phyloP scores from a whole-genome alignment of 768 basidiomycete species.

The Leucocoprinus sp. region DNA sequence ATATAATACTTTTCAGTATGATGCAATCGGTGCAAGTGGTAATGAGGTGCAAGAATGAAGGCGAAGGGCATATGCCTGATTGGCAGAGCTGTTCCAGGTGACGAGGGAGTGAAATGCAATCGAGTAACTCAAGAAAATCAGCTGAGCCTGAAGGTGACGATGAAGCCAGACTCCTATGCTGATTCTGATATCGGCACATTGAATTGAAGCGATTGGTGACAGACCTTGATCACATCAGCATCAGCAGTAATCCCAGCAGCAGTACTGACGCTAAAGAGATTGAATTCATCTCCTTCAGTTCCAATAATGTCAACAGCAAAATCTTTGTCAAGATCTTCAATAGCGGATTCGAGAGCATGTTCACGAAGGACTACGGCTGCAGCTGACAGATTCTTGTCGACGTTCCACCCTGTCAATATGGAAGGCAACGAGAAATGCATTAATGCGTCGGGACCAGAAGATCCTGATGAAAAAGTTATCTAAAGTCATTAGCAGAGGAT shows the following conservation, averaged over 20 bases:
- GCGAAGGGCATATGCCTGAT: conserved; percentile 73
- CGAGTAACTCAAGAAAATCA: conserved; percentile 81
- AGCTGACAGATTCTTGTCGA: conserved; percentile 68
- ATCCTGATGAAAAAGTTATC: conserved; percentile 54
- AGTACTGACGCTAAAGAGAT: conserved; percentile 96
- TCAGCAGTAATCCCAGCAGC: conserved; percentile 91
- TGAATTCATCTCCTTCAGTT: conserved; percentile 91
- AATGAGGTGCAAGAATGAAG: conserved; percentile 91
- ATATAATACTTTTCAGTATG: conserved; percentile 77
- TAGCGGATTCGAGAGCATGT: conserved; percentile 55
- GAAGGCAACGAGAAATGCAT: conserved; percentile 82
- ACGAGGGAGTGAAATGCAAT: conserved; percentile 66
- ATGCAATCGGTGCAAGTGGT: conserved; percentile 81
- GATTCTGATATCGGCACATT: conserved; percentile 5
- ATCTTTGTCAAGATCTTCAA: conserved; percentile 54
- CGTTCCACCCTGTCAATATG: conserved; percentile 75
- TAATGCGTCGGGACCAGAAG: conserved; percentile 63
- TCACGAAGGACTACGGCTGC: conserved; percentile 68
- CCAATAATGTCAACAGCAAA: conserved; percentile 86
- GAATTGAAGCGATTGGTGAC: conserved; percentile 11
- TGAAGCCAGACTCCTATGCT: conserved; percentile 90
- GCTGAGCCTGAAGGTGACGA: conserved; percentile 94
- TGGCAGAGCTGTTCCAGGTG: conserved; percentile 44
- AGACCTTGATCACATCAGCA: conserved; percentile 85
- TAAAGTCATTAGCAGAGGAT: conserved; percentile 73